Conservation (phyloP, 1,284 basidiomycete genomes). For the Marasmius oreades region DNA sequence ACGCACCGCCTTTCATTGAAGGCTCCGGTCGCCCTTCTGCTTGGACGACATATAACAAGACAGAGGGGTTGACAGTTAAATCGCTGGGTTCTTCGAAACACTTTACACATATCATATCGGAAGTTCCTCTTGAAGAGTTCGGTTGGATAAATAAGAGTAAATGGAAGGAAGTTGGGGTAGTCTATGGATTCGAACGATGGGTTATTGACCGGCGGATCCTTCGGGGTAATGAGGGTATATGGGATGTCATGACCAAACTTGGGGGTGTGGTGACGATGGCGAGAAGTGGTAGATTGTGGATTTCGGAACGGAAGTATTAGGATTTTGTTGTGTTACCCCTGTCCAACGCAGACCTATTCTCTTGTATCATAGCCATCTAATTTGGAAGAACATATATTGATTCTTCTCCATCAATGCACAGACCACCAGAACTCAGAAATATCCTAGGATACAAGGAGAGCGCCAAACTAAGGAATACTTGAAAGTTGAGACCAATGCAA, state of each 20-base stretch:
- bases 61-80: slow-evolving; percentile 53
- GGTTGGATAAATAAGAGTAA: slow-evolving; percentile 10
- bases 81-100: slow-evolving; percentile 33
- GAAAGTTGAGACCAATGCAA: no score
- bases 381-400: no score
- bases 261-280: slow-evolving; percentile 37
- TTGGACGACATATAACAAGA: slow-evolving; percentile 80
- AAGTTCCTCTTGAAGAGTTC: slow-evolving; percentile 25
- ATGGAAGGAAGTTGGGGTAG: slow-evolving; percentile 42
- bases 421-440: no score
- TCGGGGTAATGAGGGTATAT: slow-evolving; percentile 15
- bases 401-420: no score
- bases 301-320: slow-evolving; percentile 33
- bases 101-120: slow-evolving; percentile 64
- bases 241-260: slow-evolving; percentile 4
- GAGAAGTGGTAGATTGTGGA: slow-evolving; percentile 47
- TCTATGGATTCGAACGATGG: slow-evolving; percentile 51
- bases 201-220: slow-evolving; percentile 25
- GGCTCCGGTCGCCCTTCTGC: slow-evolving; percentile 8
- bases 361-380: no score
- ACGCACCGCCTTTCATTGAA: slow-evolving; percentile 45
- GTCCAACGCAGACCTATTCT: no score
- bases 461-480: no score
- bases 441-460: no score
- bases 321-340: no score